A percentile compares a stretch with the other conserved stretches of the same genome.
Conservation (phyloP, 441 rosid genomes). For the Flueggea neowawraea region DNA sequence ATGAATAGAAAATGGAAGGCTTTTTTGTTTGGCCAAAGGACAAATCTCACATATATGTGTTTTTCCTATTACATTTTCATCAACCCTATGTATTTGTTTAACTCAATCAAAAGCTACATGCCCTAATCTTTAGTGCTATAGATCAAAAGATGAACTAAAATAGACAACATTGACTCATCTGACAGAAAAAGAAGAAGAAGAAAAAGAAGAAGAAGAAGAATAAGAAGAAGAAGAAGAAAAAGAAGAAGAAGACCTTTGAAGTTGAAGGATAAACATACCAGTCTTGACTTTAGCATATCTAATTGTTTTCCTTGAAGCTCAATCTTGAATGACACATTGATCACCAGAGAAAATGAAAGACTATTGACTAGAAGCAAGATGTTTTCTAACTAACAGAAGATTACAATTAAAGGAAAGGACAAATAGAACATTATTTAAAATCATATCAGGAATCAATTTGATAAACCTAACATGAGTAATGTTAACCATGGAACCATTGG, state of each 20-base stretch:
- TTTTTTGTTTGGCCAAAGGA: neutral
- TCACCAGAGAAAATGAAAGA: neutral
- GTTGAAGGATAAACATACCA: neutral
- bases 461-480: neutral
- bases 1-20: neutral
- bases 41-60: neutral
- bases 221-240: too few relatives aligned
- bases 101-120: too few relatives aligned
- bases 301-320: neutral
- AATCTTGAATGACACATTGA: conserved; percentile 1
- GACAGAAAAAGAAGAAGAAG: too few relatives aligned
- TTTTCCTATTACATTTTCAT: too few relatives aligned
- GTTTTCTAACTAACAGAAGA: conserved; percentile 3
- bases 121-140: too few relatives aligned
- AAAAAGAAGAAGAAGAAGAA: too few relatives aligned
- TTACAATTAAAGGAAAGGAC: conserved; percentile 4
- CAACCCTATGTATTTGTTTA: too few relatives aligned
- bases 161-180: too few relatives aligned
- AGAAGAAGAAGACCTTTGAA: too few relatives aligned
- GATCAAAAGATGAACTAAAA: too few relatives aligned
- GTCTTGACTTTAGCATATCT: neutral
- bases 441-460: neutral
- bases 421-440: conserved; percentile 1
- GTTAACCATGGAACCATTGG: too few relatives aligned
- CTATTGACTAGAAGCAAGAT: neutral